phyloP scores from a whole-genome alignment of 163 green algal genomes.

The Scenedesmus sp. region DNA sequence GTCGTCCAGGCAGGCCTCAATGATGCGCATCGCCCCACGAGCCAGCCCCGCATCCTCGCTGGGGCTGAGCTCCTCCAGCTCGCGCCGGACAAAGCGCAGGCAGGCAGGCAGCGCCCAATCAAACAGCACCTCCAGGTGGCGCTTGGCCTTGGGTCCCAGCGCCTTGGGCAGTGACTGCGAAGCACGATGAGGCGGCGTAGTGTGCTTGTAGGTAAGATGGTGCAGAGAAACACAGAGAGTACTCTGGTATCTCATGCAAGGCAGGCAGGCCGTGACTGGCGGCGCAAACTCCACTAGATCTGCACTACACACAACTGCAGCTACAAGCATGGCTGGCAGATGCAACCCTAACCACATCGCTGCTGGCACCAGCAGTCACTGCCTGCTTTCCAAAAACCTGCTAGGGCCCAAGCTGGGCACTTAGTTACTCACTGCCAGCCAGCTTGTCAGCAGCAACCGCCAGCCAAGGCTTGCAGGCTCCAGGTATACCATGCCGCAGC shows the following conservation, averaged over 20 bases:
- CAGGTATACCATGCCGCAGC: slow-evolving; percentile 92
- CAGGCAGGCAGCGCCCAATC: slow-evolving; percentile 77
- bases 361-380: not conserved
- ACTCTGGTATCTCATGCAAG: not conserved
- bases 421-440: slow-evolving; percentile 59
- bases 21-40: slow-evolving; percentile 70
- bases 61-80: slow-evolving; percentile 80
- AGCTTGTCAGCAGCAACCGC: slow-evolving; percentile 76
- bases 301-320: not conserved
- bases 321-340: too few relatives aligned
- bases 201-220: too few relatives aligned
- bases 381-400: not conserved
- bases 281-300: not conserved
- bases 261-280: not conserved
- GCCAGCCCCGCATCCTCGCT: slow-evolving; percentile 76
- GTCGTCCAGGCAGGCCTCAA: slow-evolving; percentile 74
- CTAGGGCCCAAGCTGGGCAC: too few relatives aligned
- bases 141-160: slow-evolving; percentile 51
- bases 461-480: slow-evolving; percentile 85
- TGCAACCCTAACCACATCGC: too few relatives aligned
- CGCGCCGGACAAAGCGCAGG: slow-evolving; percentile 75
- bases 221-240: not conserved
- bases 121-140: slow-evolving; percentile 73
- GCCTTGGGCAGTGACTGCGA: slow-evolving; percentile 65
- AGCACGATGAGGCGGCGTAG: not conserved